These are phyloP conservation scores for Heterobasidion irregulare DNA, from an alignment of 1,284 basidiomycete genomes.

Conservation along the genomic window DNA sequence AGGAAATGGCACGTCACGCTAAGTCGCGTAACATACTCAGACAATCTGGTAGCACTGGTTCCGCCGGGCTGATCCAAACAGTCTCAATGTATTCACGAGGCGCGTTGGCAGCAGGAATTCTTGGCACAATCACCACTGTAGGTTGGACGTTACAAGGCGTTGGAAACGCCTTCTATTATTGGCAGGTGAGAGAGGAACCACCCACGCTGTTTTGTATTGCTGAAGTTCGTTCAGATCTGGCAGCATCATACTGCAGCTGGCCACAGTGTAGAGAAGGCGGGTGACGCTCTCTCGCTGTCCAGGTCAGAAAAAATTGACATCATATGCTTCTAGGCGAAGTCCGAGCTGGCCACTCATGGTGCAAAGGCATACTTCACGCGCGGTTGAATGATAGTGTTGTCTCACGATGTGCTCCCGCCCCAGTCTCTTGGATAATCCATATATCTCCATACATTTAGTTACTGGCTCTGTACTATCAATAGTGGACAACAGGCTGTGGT, in stretches of 20 bases:
- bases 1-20: neutral
- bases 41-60: constrained; percentile 62
- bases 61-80: constrained; percentile 91
- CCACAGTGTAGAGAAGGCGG: constrained; percentile 75
- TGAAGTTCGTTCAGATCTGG: constrained; percentile 59
- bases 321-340: constrained; percentile 56
- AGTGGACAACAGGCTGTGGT: neutral
- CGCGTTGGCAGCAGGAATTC: constrained; percentile 65
- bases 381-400: constrained; percentile 30
- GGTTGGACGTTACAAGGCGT: constrained; percentile 86
- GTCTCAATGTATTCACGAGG: constrained; percentile 67
- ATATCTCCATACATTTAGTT: neutral
- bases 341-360: constrained; percentile 79
- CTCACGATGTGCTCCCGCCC: constrained; percentile 3
- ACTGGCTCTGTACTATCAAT: no score
- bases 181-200: constrained; percentile 40
- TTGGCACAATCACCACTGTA: constrained; percentile 73
- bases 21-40: no score
- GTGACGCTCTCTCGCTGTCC: neutral
- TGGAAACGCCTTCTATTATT: constrained; percentile 79
- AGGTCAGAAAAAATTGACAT: constrained; percentile 5
- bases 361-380: constrained; percentile 84
- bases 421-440: constrained; percentile 5
- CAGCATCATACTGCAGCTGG: constrained; percentile 76
- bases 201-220: neutral